Conservation (phyloP, 2,329 filamentous ascomycete genomes). For the Colletotrichum liriopes region DNA sequence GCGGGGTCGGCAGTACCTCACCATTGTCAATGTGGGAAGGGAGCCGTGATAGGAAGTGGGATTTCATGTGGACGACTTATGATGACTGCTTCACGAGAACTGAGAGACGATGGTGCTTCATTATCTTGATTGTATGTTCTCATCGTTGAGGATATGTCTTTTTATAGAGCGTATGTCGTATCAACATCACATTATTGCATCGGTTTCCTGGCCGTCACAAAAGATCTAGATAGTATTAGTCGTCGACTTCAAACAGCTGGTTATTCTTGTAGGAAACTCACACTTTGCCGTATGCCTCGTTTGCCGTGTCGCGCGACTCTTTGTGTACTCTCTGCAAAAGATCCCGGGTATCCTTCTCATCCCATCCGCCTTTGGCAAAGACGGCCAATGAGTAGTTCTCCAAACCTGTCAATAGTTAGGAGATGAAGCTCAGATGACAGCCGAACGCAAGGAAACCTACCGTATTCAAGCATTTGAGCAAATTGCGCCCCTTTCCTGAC, state of each 20-base stretch:
- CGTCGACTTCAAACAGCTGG: too few species aligned
- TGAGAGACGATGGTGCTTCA: background rate
- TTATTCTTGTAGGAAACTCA: slow-evolving; percentile 44
- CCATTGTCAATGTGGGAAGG: too few species aligned
- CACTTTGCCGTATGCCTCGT: slow-evolving; percentile 52
- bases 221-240: slow-evolving; percentile 23
- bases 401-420: slow-evolving; percentile 31
- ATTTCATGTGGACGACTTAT: background rate
- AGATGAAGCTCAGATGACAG: slow-evolving; percentile 16
- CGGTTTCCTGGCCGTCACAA: slow-evolving; percentile 42
- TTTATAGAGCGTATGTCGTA: background rate
- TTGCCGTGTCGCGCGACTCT: slow-evolving; percentile 50
- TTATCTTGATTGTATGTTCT: slow-evolving; percentile 9
- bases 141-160: background rate
- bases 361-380: slow-evolving; percentile 52
- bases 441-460: slow-evolving; percentile 47
- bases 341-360: slow-evolving; percentile 51
- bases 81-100: too few species aligned
- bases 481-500: slow-evolving; percentile 55
- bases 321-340: slow-evolving; percentile 51
- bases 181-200: slow-evolving; percentile 16
- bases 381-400: slow-evolving; percentile 53
- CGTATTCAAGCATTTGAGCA: slow-evolving; percentile 54
- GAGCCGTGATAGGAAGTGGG: background rate
- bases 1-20: background rate